A percentile compares a stretch with the other conserved stretches of the same genome.
Evolutionary conservation across 805 yeast genomes (phyloP).

Genomic region (Wickerhamomyces chaumierensis): DNA sequence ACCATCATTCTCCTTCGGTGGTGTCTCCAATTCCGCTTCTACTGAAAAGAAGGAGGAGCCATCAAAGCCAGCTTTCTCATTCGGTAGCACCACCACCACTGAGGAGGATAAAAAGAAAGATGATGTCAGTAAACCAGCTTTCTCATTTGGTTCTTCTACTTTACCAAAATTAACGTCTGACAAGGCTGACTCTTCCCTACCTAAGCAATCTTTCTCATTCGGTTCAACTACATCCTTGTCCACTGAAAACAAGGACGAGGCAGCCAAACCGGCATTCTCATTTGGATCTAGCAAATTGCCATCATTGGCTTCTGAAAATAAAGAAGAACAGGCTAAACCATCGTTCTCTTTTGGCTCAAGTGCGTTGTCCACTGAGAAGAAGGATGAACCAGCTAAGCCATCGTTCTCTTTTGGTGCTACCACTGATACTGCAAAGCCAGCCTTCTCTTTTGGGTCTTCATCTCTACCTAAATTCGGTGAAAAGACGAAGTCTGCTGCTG

Average conservation of each 20-base stretch:
- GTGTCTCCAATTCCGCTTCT: too few species aligned
- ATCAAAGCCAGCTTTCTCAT: too few species aligned
- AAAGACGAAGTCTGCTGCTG: not conserved
- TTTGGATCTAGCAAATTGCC: constrained; percentile 4
- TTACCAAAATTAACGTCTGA: too few species aligned
- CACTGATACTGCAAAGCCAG: not conserved
- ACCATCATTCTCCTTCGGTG: too few species aligned
- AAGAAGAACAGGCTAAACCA: constrained; percentile 5
- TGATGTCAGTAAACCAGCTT: too few species aligned
- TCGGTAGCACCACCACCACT: too few species aligned
- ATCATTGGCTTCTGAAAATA: constrained; percentile 3
- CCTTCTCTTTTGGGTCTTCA: constrained; percentile 1
- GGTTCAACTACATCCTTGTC: constrained; percentile 4
- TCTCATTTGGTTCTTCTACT: too few species aligned
- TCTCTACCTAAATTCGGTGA: not conserved
- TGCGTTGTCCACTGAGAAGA: not conserved
- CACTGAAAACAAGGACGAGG: not conserved
- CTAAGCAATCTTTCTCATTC: constrained; percentile 11
- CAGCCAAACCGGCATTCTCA: constrained; percentile 2
- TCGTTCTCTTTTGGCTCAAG: constrained; percentile 9
- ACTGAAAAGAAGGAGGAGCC: too few species aligned
- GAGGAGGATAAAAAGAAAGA: too few species aligned
- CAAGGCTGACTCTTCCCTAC: not conserved
- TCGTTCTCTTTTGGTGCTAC: constrained; percentile 5
- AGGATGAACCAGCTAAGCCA: not conserved